phyloP scores from a whole-genome alignment of 495 filamentous ascomycete species.

The Penicillium odoratum region DNA sequence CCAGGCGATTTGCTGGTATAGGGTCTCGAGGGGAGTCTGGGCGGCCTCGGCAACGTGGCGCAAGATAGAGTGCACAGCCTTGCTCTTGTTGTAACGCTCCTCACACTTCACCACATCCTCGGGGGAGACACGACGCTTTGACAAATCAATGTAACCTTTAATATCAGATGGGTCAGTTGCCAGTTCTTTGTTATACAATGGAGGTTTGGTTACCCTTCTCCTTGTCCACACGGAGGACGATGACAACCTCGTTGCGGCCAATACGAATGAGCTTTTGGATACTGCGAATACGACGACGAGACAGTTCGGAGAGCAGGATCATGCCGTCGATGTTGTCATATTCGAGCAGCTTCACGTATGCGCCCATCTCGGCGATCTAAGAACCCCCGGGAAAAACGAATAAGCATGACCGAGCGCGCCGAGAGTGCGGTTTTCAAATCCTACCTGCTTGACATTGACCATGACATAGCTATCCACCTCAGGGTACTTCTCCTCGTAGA shows the following conservation, averaged over 20 bases:
- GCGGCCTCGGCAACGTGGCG: constrained; percentile 98
- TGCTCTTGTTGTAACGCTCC: constrained; percentile 99
- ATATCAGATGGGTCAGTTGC: constrained; percentile 29
- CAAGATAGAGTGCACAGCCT: constrained; percentile 98
- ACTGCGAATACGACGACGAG: constrained; percentile 91
- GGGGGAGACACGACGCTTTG: constrained; percentile 93
- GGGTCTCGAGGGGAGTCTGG: constrained; percentile 82
- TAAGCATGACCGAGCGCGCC: neutral
- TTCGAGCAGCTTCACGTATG: constrained; percentile 98
- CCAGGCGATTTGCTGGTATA: constrained; percentile 95
- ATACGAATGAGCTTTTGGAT: constrained; percentile 99
- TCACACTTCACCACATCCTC: constrained; percentile 98
- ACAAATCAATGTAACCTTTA: constrained; percentile 93
- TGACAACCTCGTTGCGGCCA: constrained; percentile 95
- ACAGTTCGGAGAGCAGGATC: constrained; percentile 96
- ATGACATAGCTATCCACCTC: constrained; percentile 99
- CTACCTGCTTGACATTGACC: constrained; percentile 95
- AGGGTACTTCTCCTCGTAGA: constrained; percentile 97
- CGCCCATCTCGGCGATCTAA: constrained; percentile 98
- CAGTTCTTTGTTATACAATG: neutral
- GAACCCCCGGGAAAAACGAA: constrained; percentile 7
- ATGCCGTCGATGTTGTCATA: constrained; percentile 99
- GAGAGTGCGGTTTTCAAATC: constrained; percentile 13
- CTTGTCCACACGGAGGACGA: constrained; percentile 96
- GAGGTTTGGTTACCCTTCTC: constrained; percentile 72